Evolutionary conservation across 1,284 basidiomycete genomes (phyloP).

Genomic region (Agaricales sp.): DNA sequence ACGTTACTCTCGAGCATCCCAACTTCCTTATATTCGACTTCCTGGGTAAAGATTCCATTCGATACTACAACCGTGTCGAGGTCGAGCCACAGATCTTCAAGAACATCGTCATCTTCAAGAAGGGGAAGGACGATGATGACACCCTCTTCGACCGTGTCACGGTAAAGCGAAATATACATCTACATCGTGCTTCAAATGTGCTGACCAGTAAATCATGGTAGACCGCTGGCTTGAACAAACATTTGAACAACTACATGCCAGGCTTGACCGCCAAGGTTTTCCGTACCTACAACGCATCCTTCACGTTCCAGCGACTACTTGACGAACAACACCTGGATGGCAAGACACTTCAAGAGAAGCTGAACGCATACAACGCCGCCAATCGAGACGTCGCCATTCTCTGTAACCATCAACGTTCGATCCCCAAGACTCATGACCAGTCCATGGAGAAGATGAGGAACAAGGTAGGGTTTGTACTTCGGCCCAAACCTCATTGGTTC

Average conservation of each 20-base stretch:
- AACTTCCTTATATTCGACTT: constrained; percentile 90
- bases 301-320: constrained; percentile 85
- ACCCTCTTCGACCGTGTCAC: constrained; percentile 90
- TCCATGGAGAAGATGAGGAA: constrained; percentile 89
- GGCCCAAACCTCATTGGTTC: constrained; percentile 6
- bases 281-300: constrained; percentile 97
- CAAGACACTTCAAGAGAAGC: constrained; percentile 80
- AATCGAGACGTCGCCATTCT: constrained; percentile 93
- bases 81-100: constrained; percentile 88
- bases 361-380: constrained; percentile 91
- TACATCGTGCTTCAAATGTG: constrained; percentile 7
- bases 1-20: constrained; percentile 83
- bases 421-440: constrained; percentile 83
- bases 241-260: constrained; percentile 87
- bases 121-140: constrained; percentile 83
- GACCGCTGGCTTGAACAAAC: constrained; percentile 83
- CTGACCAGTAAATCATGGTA: constrained; percentile 21
- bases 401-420: constrained; percentile 95
- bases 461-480: constrained; percentile 44
- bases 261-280: constrained; percentile 96
- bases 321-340: constrained; percentile 65
- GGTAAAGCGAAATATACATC: constrained; percentile 33
- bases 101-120: constrained; percentile 84
- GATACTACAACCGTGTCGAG: constrained; percentile 85
- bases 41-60: constrained; percentile 95